Percentiles rank a stretch among this genome's conserved stretches.
These are phyloP conservation scores for Phialophora chinensis DNA, from an alignment of 2,329 filamentous ascomycete species.

Conservation along the genomic window DNA sequence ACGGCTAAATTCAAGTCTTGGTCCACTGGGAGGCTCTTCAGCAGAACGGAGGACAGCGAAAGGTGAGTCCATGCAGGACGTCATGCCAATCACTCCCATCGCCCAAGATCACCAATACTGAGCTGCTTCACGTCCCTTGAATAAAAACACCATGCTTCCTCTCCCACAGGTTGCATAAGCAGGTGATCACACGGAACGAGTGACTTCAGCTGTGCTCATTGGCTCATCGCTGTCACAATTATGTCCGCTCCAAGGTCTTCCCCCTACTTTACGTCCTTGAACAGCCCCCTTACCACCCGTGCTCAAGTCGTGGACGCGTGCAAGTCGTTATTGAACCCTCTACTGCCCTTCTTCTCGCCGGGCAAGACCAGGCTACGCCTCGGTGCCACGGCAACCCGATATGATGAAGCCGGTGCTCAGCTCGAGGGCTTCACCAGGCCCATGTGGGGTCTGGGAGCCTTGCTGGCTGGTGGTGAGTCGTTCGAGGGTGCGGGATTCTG, in stretches of 20 bases:
- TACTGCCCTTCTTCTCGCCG: conserved; percentile 74
- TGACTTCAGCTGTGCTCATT: not conserved
- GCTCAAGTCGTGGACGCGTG: conserved; percentile 63
- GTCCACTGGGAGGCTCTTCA: not conserved
- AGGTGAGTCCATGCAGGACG: not conserved
- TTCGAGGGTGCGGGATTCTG: conserved; percentile 70
- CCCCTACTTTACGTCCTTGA: conserved; percentile 24
- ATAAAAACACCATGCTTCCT: not conserved
- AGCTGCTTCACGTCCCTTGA: not conserved
- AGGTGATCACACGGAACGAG: not conserved
- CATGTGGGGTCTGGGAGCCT: conserved; percentile 74
- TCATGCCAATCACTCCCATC: not conserved
- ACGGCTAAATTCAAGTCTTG: conserved; percentile 19
- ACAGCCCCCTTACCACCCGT: conserved; percentile 36
- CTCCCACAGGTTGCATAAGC: not conserved
- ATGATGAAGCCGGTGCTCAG: conserved; percentile 77
- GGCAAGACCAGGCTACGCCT: conserved; percentile 68
- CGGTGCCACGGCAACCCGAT: conserved; percentile 74
- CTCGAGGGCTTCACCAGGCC: conserved; percentile 78
- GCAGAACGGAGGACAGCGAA: conserved; percentile 7
- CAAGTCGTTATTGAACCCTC: conserved; percentile 69
- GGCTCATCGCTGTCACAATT: not conserved
- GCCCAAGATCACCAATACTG: not conserved
- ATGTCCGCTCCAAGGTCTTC: conserved; percentile 7
- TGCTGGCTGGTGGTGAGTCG: conserved; percentile 70